Percentiles rank a stretch among this genome's conserved stretches.
Evolutionary conservation across 2,329 filamentous ascomycete species (phyloP).

Genomic region (Triangularia verruculosa): DNA sequence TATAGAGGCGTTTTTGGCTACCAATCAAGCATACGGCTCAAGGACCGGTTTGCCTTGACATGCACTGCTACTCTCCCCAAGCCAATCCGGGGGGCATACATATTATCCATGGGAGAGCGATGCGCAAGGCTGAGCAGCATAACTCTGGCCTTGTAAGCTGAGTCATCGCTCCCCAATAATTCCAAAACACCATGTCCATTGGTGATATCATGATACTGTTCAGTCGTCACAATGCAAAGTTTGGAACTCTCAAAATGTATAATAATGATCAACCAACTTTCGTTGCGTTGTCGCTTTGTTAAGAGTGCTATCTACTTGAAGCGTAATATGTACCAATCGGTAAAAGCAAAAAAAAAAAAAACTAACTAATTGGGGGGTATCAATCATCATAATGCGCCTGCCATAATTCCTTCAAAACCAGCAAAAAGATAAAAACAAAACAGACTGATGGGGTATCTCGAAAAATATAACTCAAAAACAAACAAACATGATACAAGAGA

Average conservation of each 20-base stretch:
- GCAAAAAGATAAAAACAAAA: not conserved
- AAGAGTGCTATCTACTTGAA: not conserved
- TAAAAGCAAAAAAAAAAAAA: slow-evolving; percentile 5
- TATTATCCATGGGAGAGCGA: not conserved
- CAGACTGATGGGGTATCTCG: slow-evolving; percentile 1
- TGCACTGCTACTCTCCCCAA: not conserved
- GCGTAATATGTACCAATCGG: not conserved
- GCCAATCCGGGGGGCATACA: not conserved
- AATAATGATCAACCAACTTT: not conserved
- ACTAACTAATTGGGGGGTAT: slow-evolving; percentile 13
- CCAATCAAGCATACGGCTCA: too few relatives aligned
- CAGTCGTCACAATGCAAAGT: not conserved
- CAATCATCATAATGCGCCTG: slow-evolving; percentile 13
- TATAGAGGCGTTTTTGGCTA: not conserved
- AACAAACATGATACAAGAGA: not conserved
- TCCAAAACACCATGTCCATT: too few relatives aligned
- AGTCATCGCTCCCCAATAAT: too few relatives aligned
- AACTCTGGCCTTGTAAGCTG: not conserved
- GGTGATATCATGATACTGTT: not conserved
- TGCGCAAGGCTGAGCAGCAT: not conserved
- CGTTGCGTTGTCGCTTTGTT: not conserved
- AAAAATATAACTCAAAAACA: not conserved
- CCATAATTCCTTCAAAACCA: slow-evolving; percentile 6
- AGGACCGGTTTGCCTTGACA: not conserved
- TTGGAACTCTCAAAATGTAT: not conserved